phyloP scores from a whole-genome alignment of 2,329 filamentous ascomycete species.

The Laburnicola sp. region DNA sequence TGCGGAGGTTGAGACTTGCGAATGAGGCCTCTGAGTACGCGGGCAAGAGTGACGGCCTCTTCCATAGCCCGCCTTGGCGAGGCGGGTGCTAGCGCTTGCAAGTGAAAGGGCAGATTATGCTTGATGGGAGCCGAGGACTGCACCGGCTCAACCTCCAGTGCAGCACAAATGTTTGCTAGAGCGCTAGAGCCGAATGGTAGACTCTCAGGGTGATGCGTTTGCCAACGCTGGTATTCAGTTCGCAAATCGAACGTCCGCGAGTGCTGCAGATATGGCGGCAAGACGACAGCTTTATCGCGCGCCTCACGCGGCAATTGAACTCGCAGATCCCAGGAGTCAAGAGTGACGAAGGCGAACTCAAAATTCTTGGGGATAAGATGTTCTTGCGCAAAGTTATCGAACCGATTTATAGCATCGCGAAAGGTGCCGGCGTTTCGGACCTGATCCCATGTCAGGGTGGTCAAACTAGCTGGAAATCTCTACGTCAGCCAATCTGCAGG shows the following conservation, averaged over 20 bases:
- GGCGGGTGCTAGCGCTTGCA: conserved; percentile 92
- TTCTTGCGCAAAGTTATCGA: conserved; percentile 91
- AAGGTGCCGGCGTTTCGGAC: conserved; percentile 97
- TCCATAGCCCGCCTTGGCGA: conserved; percentile 97
- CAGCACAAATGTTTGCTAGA: conserved; percentile 95
- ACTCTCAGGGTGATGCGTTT: conserved; percentile 96
- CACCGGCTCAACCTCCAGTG: conserved; percentile 95
- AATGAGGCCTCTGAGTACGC: conserved; percentile 88
- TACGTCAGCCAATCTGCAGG: conserved; percentile 32
- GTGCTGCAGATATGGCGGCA: conserved; percentile 96
- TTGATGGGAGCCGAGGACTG: conserved; percentile 98
- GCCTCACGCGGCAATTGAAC: conserved; percentile 97
- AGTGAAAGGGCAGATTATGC: conserved; percentile 95
- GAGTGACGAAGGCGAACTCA: conserved; percentile 96
- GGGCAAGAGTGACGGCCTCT: conserved; percentile 89
- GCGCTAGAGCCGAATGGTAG: conserved; percentile 95
- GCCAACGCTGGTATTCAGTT: conserved; percentile 97
- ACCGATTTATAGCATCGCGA: conserved; percentile 92
- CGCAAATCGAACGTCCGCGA: conserved; percentile 95
- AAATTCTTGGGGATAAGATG: conserved; percentile 87
- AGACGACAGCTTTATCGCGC: conserved; percentile 94
- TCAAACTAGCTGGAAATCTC: conserved; percentile 75
- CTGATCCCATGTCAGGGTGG: conserved; percentile 98
- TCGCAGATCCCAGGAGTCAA: conserved; percentile 97
- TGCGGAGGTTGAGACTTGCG: conserved; percentile 93